phyloP scores from a whole-genome alignment of 1,139 yeast genomes.

The Hyphopichia khmerensis region DNA sequence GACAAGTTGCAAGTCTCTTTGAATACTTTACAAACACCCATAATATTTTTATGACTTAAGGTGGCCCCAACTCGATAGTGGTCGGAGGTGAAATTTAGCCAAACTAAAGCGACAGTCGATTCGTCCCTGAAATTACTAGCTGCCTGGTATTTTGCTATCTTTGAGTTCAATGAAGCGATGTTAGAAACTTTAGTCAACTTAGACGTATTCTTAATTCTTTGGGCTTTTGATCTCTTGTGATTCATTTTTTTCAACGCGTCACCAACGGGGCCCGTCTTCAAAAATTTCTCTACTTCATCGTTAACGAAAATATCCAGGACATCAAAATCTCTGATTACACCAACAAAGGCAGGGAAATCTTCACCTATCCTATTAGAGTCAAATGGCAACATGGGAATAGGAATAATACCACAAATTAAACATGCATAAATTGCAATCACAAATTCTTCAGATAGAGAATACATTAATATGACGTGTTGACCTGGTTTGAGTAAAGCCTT shows the following conservation, averaged over 20 bases:
- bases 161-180: constrained; percentile 44
- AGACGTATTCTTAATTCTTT: constrained; percentile 64
- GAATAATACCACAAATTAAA: constrained; percentile 73
- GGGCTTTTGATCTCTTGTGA: constrained; percentile 42
- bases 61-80: constrained; percentile 66
- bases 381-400: constrained; percentile 78
- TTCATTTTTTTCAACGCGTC: constrained; percentile 60
- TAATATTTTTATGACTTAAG: constrained; percentile 60
- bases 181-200: constrained; percentile 61
- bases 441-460: constrained; percentile 85
- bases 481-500: constrained; percentile 61
- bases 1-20: constrained; percentile 90
- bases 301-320: constrained; percentile 76
- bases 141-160: constrained; percentile 46
- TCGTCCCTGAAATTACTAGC: constrained; percentile 43
- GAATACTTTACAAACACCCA: constrained; percentile 82
- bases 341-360: constrained; percentile 69
- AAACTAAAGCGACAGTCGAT: constrained; percentile 52
- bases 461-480: constrained; percentile 74
- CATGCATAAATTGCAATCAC: constrained; percentile 85
- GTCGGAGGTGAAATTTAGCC: constrained; percentile 74
- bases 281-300: constrained; percentile 66
- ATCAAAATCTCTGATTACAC: constrained; percentile 66
- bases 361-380: constrained; percentile 70
- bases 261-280: constrained; percentile 69